A percentile compares a stretch with the other conserved stretches of the same genome.
Conservation (phyloP, 176 grass and related monocot species). For the Guadua angustifolia region DNA sequence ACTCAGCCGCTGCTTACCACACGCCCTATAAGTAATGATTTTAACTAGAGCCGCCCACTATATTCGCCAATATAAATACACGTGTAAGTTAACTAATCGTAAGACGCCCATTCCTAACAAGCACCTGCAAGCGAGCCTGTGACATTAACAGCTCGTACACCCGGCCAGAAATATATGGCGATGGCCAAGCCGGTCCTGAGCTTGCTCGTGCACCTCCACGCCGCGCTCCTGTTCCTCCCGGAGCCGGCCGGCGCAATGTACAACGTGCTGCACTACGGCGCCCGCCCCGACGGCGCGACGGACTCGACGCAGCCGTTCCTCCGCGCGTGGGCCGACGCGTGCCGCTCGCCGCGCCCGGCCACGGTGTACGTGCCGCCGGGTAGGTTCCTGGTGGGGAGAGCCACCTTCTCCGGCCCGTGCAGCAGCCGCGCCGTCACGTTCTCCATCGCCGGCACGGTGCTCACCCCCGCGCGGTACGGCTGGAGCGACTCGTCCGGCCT, state of each 20-base stretch:
- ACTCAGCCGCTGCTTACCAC: neutral
- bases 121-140: conserved; percentile 27
- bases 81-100: conserved; percentile 38
- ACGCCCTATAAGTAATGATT: neutral
- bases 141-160: neutral
- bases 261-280: conserved; percentile 70
- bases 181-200: conserved; percentile 35
- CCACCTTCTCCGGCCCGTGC: conserved; percentile 75
- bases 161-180: neutral
- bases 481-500: conserved; percentile 22
- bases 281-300: conserved; percentile 56
- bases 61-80: conserved; percentile 48
- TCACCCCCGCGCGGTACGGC: conserved; percentile 51
- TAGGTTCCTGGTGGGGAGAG: conserved; percentile 51
- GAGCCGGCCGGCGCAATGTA: conserved; percentile 32
- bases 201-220: conserved; percentile 42
- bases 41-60: neutral
- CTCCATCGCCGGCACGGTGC: conserved; percentile 57
- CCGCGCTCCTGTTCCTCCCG: conserved; percentile 39
- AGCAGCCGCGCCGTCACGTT: conserved; percentile 55
- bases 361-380: conserved; percentile 70
- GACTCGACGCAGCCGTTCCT: conserved; percentile 67
- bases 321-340: conserved; percentile 77
- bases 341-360: conserved; percentile 53
- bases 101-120: conserved; percentile 32